phyloP scores from a whole-genome alignment of 495 filamentous ascomycete genomes.

The Penicillium goetzii region DNA sequence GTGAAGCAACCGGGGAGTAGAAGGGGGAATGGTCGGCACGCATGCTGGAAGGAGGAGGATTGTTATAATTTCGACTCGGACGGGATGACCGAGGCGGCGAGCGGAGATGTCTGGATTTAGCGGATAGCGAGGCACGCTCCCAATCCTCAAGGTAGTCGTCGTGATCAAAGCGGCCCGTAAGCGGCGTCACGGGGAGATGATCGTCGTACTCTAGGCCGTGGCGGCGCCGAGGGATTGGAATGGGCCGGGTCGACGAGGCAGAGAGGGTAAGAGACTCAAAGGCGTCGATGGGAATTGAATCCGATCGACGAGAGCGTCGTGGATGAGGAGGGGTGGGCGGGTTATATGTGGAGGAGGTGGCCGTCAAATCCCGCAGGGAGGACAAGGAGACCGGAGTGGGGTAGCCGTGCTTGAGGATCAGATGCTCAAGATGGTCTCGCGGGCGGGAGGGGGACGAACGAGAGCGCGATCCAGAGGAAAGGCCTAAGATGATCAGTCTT shows the following conservation, averaged over 20 bases:
- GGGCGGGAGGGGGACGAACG: conserved; percentile 69
- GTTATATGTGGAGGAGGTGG: conserved; percentile 67
- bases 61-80: conserved; percentile 15
- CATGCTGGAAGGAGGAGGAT: conserved; percentile 34
- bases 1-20: conserved; percentile 41
- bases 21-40: conserved; percentile 43
- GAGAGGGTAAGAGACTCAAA: conserved; percentile 37
- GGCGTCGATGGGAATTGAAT: conserved; percentile 25
- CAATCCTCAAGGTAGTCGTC: conserved; percentile 44
- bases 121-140: conserved; percentile 34
- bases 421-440: conserved; percentile 74
- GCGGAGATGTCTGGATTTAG: conserved; percentile 25
- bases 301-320: conserved; percentile 11
- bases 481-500: conserved; percentile 59
- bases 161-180: conserved; percentile 49
- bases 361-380: conserved; percentile 73
- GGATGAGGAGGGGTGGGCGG: conserved; percentile 38
- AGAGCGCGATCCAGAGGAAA: conserved; percentile 49
- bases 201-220: conserved; percentile 34
- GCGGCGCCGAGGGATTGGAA: conserved; percentile 45
- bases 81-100: conserved; percentile 20
- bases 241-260: conserved; percentile 42
- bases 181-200: conserved; percentile 48
- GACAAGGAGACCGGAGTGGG: conserved; percentile 66
- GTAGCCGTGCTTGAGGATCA: conserved; percentile 50